Conservation (phyloP, 768 basidiomycete genomes). For the Tylopilus vinaceipallidus region DNA sequence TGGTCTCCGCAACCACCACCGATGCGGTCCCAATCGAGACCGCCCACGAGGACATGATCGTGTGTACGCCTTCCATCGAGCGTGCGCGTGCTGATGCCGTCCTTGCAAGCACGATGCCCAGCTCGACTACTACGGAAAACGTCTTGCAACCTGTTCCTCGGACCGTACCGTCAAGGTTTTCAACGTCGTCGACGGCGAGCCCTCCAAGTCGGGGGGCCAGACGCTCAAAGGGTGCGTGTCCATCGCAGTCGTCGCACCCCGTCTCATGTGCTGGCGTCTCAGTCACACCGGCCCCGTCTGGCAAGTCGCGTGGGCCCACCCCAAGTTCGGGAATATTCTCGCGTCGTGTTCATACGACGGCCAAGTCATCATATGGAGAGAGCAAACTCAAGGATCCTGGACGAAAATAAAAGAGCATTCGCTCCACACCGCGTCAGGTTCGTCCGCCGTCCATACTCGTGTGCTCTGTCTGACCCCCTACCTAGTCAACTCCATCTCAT, state of each 20-base stretch:
- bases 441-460: slow-evolving; percentile 19
- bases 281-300: slow-evolving; percentile 98
- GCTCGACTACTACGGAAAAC: slow-evolving; percentile 95
- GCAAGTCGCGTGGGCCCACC: slow-evolving; percentile 98
- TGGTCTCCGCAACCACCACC: slow-evolving; percentile 43
- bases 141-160: slow-evolving; percentile 94
- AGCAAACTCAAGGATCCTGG: slow-evolving; percentile 75
- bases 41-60: slow-evolving; percentile 98
- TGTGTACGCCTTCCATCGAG: slow-evolving; percentile 34
- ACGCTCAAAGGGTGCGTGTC: slow-evolving; percentile 74
- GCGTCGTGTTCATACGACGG: slow-evolving; percentile 99
- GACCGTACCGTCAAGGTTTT: slow-evolving; percentile 95
- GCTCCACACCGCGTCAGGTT: slow-evolving; percentile 91
- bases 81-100: neutral
- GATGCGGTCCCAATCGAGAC: slow-evolving; percentile 90
- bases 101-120: slow-evolving; percentile 87
- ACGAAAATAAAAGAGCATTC: slow-evolving; percentile 94
- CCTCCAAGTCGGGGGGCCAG: slow-evolving; percentile 64
- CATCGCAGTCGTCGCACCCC: neutral
- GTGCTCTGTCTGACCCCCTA: neutral
- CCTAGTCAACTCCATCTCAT: slow-evolving; percentile 95
- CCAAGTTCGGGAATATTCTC: slow-evolving; percentile 94
- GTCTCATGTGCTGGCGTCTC: neutral
- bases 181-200: slow-evolving; percentile 87
- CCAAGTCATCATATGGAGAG: slow-evolving; percentile 98